Evolutionary conservation across 2,329 filamentous ascomycete species (phyloP).

Genomic region (Periglandula ipomoeae): DNA sequence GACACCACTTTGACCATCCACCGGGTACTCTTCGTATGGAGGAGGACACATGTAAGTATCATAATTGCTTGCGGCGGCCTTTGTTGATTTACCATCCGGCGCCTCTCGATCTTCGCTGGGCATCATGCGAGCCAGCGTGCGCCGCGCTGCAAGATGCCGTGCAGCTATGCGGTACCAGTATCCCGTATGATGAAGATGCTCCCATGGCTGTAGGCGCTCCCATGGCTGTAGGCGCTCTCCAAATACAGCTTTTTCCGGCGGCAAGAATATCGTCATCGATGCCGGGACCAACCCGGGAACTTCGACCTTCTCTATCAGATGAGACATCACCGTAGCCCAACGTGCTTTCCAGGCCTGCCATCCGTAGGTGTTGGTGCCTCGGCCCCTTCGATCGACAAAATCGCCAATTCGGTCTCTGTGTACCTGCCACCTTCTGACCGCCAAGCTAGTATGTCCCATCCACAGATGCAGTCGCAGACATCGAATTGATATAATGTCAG

Average conservation of each 20-base stretch:
- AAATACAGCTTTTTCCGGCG: constrained; percentile 48
- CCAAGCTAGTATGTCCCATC: constrained; percentile 67
- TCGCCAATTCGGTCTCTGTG: constrained; percentile 68
- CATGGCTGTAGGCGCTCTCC: constrained; percentile 52
- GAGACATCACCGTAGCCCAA: constrained; percentile 55
- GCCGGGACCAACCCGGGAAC: constrained; percentile 40
- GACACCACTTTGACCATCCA: constrained; percentile 36
- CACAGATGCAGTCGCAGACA: constrained; percentile 76
- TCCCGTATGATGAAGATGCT: constrained; percentile 54
- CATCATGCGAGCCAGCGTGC: constrained; percentile 44
- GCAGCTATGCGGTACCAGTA: constrained; percentile 58
- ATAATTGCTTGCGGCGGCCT: constrained; percentile 42
- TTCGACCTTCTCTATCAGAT: constrained; percentile 45
- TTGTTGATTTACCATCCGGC: constrained; percentile 38
- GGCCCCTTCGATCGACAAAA: constrained; percentile 73
- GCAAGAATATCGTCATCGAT: constrained; percentile 38
- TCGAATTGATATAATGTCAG: constrained; percentile 73
- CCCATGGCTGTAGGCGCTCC: constrained; percentile 55
- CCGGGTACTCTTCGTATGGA: constrained; percentile 49
- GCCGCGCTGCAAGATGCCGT: constrained; percentile 44
- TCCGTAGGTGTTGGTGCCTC: constrained; percentile 80
- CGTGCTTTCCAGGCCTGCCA: constrained; percentile 91
- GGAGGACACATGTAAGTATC: constrained; percentile 60
- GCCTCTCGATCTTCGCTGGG: constrained; percentile 47
- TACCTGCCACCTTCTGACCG: constrained; percentile 68